phyloP scores from a whole-genome alignment of 179 eudicot species.

The Patellifolia procumbens region DNA sequence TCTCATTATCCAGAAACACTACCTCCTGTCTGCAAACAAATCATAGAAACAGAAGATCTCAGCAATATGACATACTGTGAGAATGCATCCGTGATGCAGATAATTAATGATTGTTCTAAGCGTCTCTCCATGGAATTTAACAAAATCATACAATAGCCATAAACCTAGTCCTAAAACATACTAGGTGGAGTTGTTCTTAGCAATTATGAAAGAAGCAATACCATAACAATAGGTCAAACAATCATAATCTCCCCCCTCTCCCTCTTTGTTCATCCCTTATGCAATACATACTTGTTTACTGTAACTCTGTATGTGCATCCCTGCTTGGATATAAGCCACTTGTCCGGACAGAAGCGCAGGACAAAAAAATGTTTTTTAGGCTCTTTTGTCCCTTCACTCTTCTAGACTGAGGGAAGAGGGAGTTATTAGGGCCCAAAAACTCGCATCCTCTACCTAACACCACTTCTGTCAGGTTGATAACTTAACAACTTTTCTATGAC shows the following conservation, averaged over 20 bases:
- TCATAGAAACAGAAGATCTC: background rate
- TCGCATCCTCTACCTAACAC: background rate
- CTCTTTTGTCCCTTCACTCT: background rate
- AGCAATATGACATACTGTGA: background rate
- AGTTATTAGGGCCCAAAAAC: background rate
- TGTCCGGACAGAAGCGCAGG: background rate
- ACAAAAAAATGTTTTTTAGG: background rate
- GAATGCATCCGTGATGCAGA: background rate
- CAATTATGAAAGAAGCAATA: background rate
- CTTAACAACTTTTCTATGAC: background rate
- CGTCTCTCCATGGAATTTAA: background rate
- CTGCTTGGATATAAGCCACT: background rate
- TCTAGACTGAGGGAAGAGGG: background rate
- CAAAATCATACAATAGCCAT: background rate
- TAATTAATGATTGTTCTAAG: background rate
- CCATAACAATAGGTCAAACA: background rate
- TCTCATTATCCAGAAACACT: conserved; percentile 66
- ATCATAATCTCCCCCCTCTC: background rate
- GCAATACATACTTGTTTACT: background rate
- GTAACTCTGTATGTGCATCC: no score
- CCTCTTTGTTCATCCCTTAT: background rate
- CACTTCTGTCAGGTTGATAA: background rate
- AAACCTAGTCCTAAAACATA: background rate
- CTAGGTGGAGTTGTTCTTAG: background rate
- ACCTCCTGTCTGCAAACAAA: conserved; percentile 60